A percentile compares a stretch with the other conserved stretches of the same genome.
These are phyloP conservation scores for Magnusiomyces sp. DNA, from an alignment of 1,139 yeast species.

Conservation along the genomic window DNA sequence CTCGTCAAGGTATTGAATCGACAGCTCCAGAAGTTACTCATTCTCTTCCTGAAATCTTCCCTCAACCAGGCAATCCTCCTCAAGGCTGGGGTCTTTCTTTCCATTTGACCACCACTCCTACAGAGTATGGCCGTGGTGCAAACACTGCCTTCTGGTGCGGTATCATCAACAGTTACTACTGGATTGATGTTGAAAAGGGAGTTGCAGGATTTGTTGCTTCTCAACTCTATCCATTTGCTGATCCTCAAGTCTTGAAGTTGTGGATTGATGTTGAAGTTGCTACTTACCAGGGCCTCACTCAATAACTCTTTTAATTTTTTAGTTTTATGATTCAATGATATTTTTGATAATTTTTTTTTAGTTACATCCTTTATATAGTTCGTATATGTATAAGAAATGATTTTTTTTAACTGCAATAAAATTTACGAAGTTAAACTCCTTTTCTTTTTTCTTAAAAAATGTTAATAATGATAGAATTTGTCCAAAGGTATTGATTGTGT, in stretches of 20 bases:
- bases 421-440: too few relatives aligned
- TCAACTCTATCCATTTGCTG: conserved; percentile 34
- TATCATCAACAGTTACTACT: conserved; percentile 39
- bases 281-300: conserved; percentile 13
- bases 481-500: too few relatives aligned
- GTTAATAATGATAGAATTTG: too few relatives aligned
- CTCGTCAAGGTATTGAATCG: conserved; percentile 16
- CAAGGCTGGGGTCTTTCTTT: conserved; percentile 24
- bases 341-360: too few relatives aligned
- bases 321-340: too few relatives aligned
- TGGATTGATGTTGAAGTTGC: conserved; percentile 16
- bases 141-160: conserved; percentile 42
- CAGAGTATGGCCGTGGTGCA: conserved; percentile 37
- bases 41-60: conserved; percentile 19
- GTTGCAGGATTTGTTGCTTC: conserved; percentile 40
- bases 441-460: too few relatives aligned
- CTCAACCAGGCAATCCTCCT: conserved; percentile 19
- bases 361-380: too few relatives aligned
- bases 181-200: conserved; percentile 40
- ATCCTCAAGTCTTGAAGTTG: conserved; percentile 13
- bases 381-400: too few relatives aligned
- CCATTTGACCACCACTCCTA: conserved; percentile 15
- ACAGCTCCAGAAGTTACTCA: conserved; percentile 17
- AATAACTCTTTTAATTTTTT: too few relatives aligned
- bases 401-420: too few relatives aligned